Base-by-base conservation (phyloP, 2,329 filamentous ascomycete species). In the Fusarium verrucosum region DNA sequence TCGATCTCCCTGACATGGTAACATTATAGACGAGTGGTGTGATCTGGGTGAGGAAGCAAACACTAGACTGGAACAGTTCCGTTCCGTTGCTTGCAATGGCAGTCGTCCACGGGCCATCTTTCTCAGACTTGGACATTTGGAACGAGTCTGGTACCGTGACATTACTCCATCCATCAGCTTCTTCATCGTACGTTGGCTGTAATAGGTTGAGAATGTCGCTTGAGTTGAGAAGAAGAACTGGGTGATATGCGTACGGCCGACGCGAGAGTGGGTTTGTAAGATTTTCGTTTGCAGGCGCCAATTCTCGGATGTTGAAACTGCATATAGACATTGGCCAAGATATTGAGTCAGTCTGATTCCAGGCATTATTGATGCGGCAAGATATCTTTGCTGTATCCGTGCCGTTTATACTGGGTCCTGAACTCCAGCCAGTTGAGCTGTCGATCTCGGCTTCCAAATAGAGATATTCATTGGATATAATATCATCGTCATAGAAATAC, bases 261-360 rank as follows among this genome's bases (percentile, higher is more conserved):
- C 42, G 28, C 4, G 54, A 63, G 3, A 65, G 35, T 0, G 61
- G 53, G 13, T 63, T 42, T 0, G 7, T 11, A 2, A 46, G 7
- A 5, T 17, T 46, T 1, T 19, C 3, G 4, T 43, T 32, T 1
- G 11, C 11, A 0, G 45, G 30, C 0, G 17, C n/a, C 3, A 10
- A 5, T 3, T 33, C 36, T 16, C n/a, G 32, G 3, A 16, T 8
- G 3, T 17, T 26, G n/a, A 54, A 47, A 0, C 41, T 40, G 38
- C 47, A 61, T 4, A 61, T 8, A 0, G 58, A 59, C 1, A 60
- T 11, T 4, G 47, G 54, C 58, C 55, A 59, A 4, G 26, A 30
- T 1, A 5, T n/a, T 0, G 47, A 42, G 1, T 20, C 10, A 0
- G 14, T 2, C 6, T 30, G 11, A 1, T 44, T 8, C 58, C 58